A percentile compares a stretch with the other conserved stretches of the same genome.
These are phyloP conservation scores for Lasiodiplodia theobromae DNA, from an alignment of 2,329 filamentous ascomycete species.

Conservation along the genomic window DNA sequence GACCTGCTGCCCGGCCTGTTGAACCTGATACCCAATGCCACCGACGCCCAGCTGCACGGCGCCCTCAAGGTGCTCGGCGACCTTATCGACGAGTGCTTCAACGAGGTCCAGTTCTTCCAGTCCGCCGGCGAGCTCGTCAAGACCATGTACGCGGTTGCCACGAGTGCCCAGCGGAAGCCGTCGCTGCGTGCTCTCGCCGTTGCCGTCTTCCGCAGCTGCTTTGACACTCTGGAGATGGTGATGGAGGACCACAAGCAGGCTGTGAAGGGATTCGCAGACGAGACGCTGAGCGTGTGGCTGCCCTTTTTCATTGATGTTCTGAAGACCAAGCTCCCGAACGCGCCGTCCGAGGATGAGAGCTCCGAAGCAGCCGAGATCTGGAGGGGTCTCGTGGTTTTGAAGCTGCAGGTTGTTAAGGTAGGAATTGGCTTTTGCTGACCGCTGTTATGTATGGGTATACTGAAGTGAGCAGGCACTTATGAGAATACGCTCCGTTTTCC, in stretches of 20 bases:
- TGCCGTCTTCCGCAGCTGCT: constrained; percentile 87
- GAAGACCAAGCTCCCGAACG: constrained; percentile 73
- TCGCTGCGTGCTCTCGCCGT: constrained; percentile 84
- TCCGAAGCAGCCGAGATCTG: constrained; percentile 71
- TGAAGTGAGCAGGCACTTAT: constrained; percentile 71
- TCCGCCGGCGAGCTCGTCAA: constrained; percentile 87
- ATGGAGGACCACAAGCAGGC: constrained; percentile 89
- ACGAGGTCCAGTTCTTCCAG: constrained; percentile 92
- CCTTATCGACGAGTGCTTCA: constrained; percentile 91
- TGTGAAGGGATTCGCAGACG: constrained; percentile 88
- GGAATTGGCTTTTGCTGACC: constrained; percentile 27
- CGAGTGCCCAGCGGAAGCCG: constrained; percentile 75
- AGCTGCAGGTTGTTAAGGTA: constrained; percentile 88
- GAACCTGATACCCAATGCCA: constrained; percentile 75
- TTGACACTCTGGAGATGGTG: constrained; percentile 96
- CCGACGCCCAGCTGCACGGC: constrained; percentile 83
- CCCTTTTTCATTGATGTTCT: constrained; percentile 86
- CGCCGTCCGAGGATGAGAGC: constrained; percentile 65
- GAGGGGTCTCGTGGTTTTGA: constrained; percentile 84
- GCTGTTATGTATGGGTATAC: neutral
- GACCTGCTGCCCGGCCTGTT: constrained; percentile 82
- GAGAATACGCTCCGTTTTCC: constrained; percentile 85
- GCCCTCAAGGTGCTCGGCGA: constrained; percentile 87
- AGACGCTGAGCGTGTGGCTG: constrained; percentile 82
- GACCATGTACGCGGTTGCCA: constrained; percentile 81